Base-by-base conservation (phyloP, 768 basidiomycete species). In the Mycena vitilis region DNA sequence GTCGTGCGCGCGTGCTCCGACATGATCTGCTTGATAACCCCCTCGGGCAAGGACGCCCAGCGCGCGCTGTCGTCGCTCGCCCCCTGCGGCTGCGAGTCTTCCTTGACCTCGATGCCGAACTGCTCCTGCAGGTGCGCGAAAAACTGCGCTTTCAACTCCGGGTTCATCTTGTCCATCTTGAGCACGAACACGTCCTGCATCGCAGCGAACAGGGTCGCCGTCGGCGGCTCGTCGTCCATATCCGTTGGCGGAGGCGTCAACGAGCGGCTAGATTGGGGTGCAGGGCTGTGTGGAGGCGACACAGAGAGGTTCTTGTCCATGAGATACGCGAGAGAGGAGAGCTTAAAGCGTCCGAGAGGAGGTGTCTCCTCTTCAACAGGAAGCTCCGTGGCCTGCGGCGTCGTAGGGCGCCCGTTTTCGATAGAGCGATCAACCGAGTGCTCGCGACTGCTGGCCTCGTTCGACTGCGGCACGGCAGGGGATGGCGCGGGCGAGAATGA, bases 151-250 rank as follows among this genome's bases (percentile, higher is more conserved):
- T 65, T 71, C 53, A 63, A 34, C 37, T 65, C 64, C 4, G 67
- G 67, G 60, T 68, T 47, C 71, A 68, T 65, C 22, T 66, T 65
- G 51, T 66, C 47, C 67, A 65, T 69, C 53, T 68, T 60, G 47
- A 72, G 42, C 16, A 72, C 71, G 30, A 72, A 69, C 9, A 72
- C 71, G 38, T 72, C 71, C 38, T 68, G 63, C 63, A 63, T 65
- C 51, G 71, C 67, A 7, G 67, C 60, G 47, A 72, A 72, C 34
- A 72, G 5, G 2, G 67, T 68, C 51, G 67, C 71, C 40, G 66
- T 57, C 6, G 58, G 65, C 11, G 59, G 58, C 36, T 56, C 63
- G 47, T 60, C 70, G 4, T 62, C 55, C 59, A 65, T 58, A 44
- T 64, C 60, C 18, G 54, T 42, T 42, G 70, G 37, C 13, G 42